Percentiles rank a stretch among this genome's conserved stretches.
Evolutionary conservation across 306 rosid genomes (phyloP).

Genomic region (Myrica gale): DNA sequence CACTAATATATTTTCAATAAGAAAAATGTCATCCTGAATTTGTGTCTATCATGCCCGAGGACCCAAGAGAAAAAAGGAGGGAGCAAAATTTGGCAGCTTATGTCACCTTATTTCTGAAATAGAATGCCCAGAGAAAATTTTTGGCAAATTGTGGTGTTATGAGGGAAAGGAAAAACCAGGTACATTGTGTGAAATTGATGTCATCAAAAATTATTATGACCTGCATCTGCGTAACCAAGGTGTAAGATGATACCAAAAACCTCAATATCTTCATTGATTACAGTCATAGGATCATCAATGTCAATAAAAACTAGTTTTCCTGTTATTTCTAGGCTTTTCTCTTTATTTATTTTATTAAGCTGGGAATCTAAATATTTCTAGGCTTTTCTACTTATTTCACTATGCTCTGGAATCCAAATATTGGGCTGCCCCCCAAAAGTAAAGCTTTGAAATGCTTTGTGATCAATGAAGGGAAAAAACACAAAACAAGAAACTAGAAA

Average conservation of each 20-base stretch:
- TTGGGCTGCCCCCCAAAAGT: slow-evolving; percentile 10
- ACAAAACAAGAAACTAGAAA: slow-evolving; percentile 18
- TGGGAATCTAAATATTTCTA: slow-evolving; percentile 5
- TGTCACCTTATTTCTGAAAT: neutral
- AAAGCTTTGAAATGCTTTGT: slow-evolving; percentile 26
- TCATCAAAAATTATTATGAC: neutral
- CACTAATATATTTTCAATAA: slow-evolving; percentile 20
- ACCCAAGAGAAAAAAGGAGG: neutral
- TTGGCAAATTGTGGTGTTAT: neutral
- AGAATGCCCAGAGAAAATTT: neutral
- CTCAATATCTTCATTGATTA: neutral
- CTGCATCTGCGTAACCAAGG: neutral
- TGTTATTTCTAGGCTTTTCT: neutral
- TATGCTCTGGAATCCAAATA: slow-evolving; percentile 12
- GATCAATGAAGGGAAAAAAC: slow-evolving; percentile 4
- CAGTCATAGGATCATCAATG: neutral
- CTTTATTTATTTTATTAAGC: neutral
- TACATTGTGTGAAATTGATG: neutral
- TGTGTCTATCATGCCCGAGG: neutral
- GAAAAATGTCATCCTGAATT: slow-evolving; percentile 1
- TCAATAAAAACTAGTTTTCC: neutral
- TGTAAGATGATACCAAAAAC: neutral
- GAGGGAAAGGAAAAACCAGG: neutral
- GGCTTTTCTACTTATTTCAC: neutral
- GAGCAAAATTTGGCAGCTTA: neutral